phyloP scores from a whole-genome alignment of 2,329 filamentous ascomycete genomes.

The Hymenoscyphus repandus region DNA sequence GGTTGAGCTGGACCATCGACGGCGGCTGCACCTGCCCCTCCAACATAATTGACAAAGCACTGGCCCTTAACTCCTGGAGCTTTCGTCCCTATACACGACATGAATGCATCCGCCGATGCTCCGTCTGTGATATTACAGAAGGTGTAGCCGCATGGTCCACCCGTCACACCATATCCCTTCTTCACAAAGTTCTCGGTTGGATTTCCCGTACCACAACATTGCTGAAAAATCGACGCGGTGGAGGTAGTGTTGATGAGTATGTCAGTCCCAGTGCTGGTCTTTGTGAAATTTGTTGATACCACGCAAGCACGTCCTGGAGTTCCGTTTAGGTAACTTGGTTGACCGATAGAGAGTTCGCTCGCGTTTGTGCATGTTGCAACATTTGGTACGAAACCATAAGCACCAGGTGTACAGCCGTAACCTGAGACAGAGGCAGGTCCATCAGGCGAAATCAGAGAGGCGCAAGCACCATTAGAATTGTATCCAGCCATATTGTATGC shows the following conservation, averaged over 20 bases:
- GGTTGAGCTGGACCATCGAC: neutral
- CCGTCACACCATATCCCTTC: neutral
- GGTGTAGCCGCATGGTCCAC: slow-evolving; percentile 4
- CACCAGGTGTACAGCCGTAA: slow-evolving; percentile 1
- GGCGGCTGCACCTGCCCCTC: neutral
- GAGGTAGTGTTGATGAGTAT: neutral
- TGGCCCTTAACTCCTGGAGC: slow-evolving; percentile 1
- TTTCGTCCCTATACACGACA: neutral
- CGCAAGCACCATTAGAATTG: too few relatives aligned
- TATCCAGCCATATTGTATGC: too few relatives aligned
- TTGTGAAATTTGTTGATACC: slow-evolving; percentile 6
- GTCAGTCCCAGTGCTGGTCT: neutral
- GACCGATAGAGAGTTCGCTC: neutral
- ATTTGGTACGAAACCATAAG: slow-evolving; percentile 1
- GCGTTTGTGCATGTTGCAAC: slow-evolving; percentile 1
- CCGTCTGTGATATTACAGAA: slow-evolving; percentile 5
- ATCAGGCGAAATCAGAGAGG: too few relatives aligned
- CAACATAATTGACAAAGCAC: slow-evolving; percentile 2
- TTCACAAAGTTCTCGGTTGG: neutral
- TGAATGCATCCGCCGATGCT: neutral
- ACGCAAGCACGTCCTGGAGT: slow-evolving; percentile 1
- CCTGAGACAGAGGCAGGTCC: neutral
- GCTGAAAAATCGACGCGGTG: neutral
- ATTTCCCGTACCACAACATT: slow-evolving; percentile 1
- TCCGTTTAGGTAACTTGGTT: neutral